phyloP scores from a whole-genome alignment of 768 basidiomycete genomes.

The Rhodocollybia butyracea region DNA sequence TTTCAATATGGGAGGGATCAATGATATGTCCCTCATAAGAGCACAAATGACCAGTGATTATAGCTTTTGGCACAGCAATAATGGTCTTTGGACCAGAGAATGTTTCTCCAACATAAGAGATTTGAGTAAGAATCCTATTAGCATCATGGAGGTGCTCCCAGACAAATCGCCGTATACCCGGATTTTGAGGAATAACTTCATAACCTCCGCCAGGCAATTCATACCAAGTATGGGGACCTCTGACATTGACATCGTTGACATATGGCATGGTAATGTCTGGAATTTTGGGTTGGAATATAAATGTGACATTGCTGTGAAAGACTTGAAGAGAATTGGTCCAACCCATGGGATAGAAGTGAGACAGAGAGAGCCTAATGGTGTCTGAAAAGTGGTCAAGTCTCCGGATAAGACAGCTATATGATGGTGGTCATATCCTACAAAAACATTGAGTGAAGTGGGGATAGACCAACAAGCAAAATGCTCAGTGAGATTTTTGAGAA shows the following conservation, averaged over 20 bases:
- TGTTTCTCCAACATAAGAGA: constrained; percentile 32
- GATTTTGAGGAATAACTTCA: constrained; percentile 13
- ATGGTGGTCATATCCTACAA: constrained; percentile 25
- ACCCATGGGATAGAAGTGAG: constrained; percentile 37
- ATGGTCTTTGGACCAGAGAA: constrained; percentile 31
- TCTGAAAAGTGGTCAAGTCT: constrained; percentile 39
- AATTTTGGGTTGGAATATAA: constrained; percentile 36
- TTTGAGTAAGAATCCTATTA: constrained; percentile 9
- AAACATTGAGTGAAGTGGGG: constrained; percentile 15
- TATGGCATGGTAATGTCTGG: constrained; percentile 32
- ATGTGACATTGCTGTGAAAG: constrained; percentile 34
- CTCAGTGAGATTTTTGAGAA: constrained; percentile 10
- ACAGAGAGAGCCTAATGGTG: constrained; percentile 24
- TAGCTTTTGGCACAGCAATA: background rate
- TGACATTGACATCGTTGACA: constrained; percentile 35
- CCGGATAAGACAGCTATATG: background rate
- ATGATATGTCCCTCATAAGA: constrained; percentile 10
- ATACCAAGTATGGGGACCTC: constrained; percentile 29
- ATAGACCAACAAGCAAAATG: constrained; percentile 6
- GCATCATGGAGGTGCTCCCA: constrained; percentile 15
- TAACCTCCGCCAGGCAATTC: constrained; percentile 12
- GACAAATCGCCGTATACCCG: constrained; percentile 10
- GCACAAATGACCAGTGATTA: constrained; percentile 7
- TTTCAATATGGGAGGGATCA: constrained; percentile 7
- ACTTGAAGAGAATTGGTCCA: constrained; percentile 25